phyloP scores from a whole-genome alignment of 2,329 filamentous ascomycete species.

The Exophiala calicioides region DNA sequence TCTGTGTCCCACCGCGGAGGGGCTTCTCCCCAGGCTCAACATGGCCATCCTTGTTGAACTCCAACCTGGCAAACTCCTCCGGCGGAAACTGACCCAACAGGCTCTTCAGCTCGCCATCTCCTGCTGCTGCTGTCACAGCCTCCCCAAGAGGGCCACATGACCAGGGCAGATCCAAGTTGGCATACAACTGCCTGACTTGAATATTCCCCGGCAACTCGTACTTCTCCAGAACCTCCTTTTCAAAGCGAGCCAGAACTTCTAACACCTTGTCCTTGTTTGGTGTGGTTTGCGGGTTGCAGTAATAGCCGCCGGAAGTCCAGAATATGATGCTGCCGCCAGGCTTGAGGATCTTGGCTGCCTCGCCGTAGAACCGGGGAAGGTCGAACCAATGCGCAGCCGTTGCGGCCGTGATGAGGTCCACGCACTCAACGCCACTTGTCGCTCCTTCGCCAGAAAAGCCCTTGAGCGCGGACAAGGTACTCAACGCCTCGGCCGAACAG shows the following conservation, averaged over 20 bases:
- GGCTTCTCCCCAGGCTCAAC: slow-evolving; percentile 32
- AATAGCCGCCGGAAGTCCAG: slow-evolving; percentile 43
- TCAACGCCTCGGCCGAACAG: slow-evolving; percentile 49
- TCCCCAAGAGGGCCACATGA: slow-evolving; percentile 19
- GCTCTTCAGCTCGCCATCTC: slow-evolving; percentile 29
- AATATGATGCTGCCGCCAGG: slow-evolving; percentile 58
- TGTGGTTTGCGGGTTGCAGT: slow-evolving; percentile 36
- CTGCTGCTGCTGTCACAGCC: not conserved
- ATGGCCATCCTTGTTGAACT: slow-evolving; percentile 20
- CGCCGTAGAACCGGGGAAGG: slow-evolving; percentile 52
- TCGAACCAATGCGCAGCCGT: slow-evolving; percentile 62
- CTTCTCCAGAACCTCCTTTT: slow-evolving; percentile 40
- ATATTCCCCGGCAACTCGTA: slow-evolving; percentile 48
- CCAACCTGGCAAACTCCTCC: slow-evolving; percentile 15
- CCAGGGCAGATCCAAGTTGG: slow-evolving; percentile 54
- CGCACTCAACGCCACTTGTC: slow-evolving; percentile 28
- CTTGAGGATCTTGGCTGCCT: slow-evolving; percentile 50
- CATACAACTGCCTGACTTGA: slow-evolving; percentile 45
- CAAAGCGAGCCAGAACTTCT: slow-evolving; percentile 41
- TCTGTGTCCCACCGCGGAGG: slow-evolving; percentile 24
- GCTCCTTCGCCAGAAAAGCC: slow-evolving; percentile 34
- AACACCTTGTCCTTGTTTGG: slow-evolving; percentile 49
- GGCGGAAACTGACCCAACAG: slow-evolving; percentile 24
- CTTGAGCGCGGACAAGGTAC: slow-evolving; percentile 30
- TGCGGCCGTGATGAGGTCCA: slow-evolving; percentile 55